Evolutionary conservation across 2,329 filamentous ascomycete species (phyloP), one percentile per base, ranked within the genome.

Genomic region (Seiridium unicorne): DNA sequence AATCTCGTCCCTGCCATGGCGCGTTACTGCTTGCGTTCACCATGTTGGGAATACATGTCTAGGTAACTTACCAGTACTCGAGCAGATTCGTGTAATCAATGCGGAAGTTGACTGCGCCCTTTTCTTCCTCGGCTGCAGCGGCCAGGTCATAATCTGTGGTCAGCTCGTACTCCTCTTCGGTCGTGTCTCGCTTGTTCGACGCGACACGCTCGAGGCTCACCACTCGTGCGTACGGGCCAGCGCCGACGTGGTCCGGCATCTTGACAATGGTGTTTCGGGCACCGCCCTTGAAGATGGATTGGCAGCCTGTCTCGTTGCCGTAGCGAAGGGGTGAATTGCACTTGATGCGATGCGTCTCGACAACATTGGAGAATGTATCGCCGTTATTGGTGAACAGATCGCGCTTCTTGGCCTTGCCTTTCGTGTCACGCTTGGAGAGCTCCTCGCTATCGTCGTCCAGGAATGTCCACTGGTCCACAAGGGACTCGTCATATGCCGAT

Each of bases 241-340:
- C 48, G 34, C 48, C 48, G n/a, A 51, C 32, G 32, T 51, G 48
- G 48, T 34, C 34, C 31, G 48, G 48, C 48, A 51, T 51, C 48
- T 51, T 51, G 48, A 51, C 48, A 51, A 51, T 51, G 7, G 48
- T 51, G 48, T 51, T 51, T 26, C 48, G 48, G n/a, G 48, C 48
- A 7, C 48, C 48, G 32, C 48, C 48, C 26, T 34, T 51, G 32
- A 51, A 51, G 32, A 51, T 51, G 10, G 48, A 51, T 34, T 51
- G 48, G 34, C 48, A 51, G 7, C 26, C 48, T 34, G 32, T 51
- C 48, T 51, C 48, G 32, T 13, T 35, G 10, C 32, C 35, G 48
- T 51, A 32, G 6, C 34, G 32, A 9, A 51, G 31, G 32, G 35
- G 11, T 10, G 48, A 51, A 36, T n/a, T 51, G 48, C 48, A 51